Evolutionary conservation across 2,329 filamentous ascomycete species (phyloP).

Genomic region (Juglanconis oblonga): DNA sequence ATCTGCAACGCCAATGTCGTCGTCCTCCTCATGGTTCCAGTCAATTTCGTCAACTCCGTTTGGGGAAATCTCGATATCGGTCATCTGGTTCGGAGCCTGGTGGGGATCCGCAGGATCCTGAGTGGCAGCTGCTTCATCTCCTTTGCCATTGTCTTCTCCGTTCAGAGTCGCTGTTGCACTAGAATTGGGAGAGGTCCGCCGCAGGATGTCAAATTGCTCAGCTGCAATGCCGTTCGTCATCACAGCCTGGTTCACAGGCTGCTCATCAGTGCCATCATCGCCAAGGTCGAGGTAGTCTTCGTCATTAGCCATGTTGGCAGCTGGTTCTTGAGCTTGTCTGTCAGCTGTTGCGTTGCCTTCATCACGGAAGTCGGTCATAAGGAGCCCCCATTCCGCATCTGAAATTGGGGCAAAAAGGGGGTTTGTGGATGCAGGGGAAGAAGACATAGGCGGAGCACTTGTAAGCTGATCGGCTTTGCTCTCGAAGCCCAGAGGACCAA

Average conservation of each 20-base stretch:
- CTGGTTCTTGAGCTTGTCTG: constrained; percentile 1
- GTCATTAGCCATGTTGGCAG: constrained; percentile 13
- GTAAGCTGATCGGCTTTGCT: neutral
- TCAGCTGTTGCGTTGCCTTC: constrained; percentile 7
- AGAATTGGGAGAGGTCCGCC: constrained; percentile 18
- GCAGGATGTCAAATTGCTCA: neutral
- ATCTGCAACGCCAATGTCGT: constrained; percentile 25
- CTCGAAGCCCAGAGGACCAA: neutral
- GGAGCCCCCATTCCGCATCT: neutral
- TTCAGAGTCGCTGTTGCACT: constrained; percentile 31
- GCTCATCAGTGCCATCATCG: neutral
- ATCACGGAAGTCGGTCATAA: neutral
- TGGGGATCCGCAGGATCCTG: constrained; percentile 21
- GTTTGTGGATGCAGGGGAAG: neutral
- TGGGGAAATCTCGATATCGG: neutral
- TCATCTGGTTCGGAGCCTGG: neutral
- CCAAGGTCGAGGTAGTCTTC: constrained; percentile 18
- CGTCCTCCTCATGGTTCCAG: constrained; percentile 34
- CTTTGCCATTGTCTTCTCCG: constrained; percentile 37
- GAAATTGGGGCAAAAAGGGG: neutral
- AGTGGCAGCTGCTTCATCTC: constrained; percentile 24
- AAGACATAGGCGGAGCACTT: neutral
- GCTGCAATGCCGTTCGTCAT: neutral
- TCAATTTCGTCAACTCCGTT: constrained; percentile 31
- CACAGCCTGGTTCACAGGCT: neutral